Evolutionary conservation across 2,329 filamentous ascomycete genomes (phyloP), one percentile per base, ranked within the genome.

Genomic region (Myriosclerotinia scirpicola): DNA sequence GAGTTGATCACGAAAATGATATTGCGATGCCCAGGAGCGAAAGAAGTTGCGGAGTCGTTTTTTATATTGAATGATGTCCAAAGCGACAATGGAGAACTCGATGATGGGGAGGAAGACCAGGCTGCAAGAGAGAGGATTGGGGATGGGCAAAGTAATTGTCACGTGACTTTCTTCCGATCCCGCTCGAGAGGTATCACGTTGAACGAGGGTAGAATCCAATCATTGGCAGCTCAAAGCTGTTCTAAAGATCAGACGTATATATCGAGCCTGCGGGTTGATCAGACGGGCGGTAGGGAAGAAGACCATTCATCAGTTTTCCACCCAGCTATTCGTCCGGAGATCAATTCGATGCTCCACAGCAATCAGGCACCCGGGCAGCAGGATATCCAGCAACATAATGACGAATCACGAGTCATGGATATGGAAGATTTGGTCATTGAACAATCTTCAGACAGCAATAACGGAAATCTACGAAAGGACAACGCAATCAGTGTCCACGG

Each of bases 1-100:
- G 44, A 26, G n/a, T 54, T 61, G 20, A 44, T 66, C 15, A 61
- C 22, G 55, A 53, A 6, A 34, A 53, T 66, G 46, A 61, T 60
- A 15, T 20, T 61, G 26, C 34, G 12, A 38, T 61, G 54, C 22
- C 17, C 55, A 38, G 64, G 64, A 17, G 64, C 48, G 6, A 62
- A 36, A 26, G 46, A 66, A 38, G 8, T 54, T 3, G 64, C 64
- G 7, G 55, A 53, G 9, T 42, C 20, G 1, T 66, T 53, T 30
- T 46, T 61, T n/a, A 1, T 12, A 11, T 26, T 17, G 6, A 48
- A 52, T 17, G 34, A 17, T 1, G 34, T 48, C 30, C 30, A 60
- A 22, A 20, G 34, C 11, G 14, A 52, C 8, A 36, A 34, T 8
- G 53, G 36, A n/a, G 46, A 54, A 30, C 5, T 30, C 36, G 46